A percentile compares a stretch with the other conserved stretches of the same genome.
These are phyloP conservation scores for Pythium folliculosum DNA, from an alignment of 352 stramenopile species.

Conservation along the genomic window DNA sequence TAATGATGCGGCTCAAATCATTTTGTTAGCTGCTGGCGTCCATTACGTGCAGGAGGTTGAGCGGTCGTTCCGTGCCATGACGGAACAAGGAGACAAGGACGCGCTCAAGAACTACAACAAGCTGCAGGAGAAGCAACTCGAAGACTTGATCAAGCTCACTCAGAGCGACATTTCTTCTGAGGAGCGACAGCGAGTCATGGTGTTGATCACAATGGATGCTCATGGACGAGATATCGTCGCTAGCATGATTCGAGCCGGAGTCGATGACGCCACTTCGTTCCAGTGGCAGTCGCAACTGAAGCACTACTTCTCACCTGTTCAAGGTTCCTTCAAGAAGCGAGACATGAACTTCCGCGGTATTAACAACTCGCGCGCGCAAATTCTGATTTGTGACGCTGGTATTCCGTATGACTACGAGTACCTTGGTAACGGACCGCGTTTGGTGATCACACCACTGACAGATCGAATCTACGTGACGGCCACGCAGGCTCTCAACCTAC, in stretches of 20 bases:
- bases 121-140: slow-evolving; percentile 92
- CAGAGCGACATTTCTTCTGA: slow-evolving; percentile 91
- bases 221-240: slow-evolving; percentile 95
- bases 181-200: slow-evolving; percentile 94
- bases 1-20: slow-evolving; percentile 95
- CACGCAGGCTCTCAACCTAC: slow-evolving; percentile 94
- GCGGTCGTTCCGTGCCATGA: slow-evolving; percentile 74
- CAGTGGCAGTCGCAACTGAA: slow-evolving; percentile 97
- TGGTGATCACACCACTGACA: slow-evolving; percentile 95
- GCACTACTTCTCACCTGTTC: slow-evolving; percentile 90
- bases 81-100: slow-evolving; percentile 72
- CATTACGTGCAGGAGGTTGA: slow-evolving; percentile 95
- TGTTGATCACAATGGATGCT: slow-evolving; percentile 95
- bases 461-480: slow-evolving; percentile 97
- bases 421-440: slow-evolving; percentile 91
- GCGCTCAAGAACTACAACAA: slow-evolving; percentile 91
- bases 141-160: slow-evolving; percentile 93
- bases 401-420: slow-evolving; percentile 98
- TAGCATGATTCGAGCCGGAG: slow-evolving; percentile 92
- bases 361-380: slow-evolving; percentile 80
- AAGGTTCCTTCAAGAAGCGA: slow-evolving; percentile 89
- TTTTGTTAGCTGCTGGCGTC: slow-evolving; percentile 90
- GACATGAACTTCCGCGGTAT: slow-evolving; percentile 87
- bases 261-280: slow-evolving; percentile 86
- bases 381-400: slow-evolving; percentile 92